Evolutionary conservation across 2,329 filamentous ascomycete species (phyloP).

Genomic region (Knoxdaviesia capensis): DNA sequence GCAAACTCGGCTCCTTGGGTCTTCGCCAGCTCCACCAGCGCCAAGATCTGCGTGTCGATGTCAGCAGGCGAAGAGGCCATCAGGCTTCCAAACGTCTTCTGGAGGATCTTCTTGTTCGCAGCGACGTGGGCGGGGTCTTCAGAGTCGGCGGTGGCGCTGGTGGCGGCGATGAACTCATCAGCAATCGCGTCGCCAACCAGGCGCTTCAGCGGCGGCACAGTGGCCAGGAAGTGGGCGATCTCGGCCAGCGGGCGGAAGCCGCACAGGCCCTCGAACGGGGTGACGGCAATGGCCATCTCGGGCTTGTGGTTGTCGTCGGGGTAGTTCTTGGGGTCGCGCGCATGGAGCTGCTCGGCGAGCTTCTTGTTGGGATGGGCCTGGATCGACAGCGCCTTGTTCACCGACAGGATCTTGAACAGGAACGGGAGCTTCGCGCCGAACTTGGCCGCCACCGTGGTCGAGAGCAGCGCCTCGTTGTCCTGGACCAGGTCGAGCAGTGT

Average conservation of each 20-base stretch:
- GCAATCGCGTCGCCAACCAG: slow-evolving; percentile 48
- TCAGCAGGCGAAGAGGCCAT: slow-evolving; percentile 52
- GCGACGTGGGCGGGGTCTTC: slow-evolving; percentile 23
- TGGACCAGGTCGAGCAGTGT: slow-evolving; percentile 72
- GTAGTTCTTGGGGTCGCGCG: slow-evolving; percentile 78
- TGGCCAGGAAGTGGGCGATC: slow-evolving; percentile 64
- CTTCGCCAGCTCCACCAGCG: slow-evolving; percentile 49
- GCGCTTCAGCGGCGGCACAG: slow-evolving; percentile 32
- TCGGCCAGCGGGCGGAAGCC: slow-evolving; percentile 80
- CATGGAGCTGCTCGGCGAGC: slow-evolving; percentile 68
- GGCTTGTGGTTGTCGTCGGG: slow-evolving; percentile 99
- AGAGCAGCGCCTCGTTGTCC: slow-evolving; percentile 71
- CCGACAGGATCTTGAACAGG: slow-evolving; percentile 92
- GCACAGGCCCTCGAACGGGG: slow-evolving; percentile 86
- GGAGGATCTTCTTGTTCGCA: slow-evolving; percentile 56
- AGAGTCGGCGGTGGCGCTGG: slow-evolving; percentile 22
- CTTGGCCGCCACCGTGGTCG: slow-evolving; percentile 46
- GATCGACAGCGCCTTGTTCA: slow-evolving; percentile 89
- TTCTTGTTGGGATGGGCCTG: slow-evolving; percentile 95
- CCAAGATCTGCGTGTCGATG: slow-evolving; percentile 24
- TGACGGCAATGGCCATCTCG: slow-evolving; percentile 97
- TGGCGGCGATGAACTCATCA: slow-evolving; percentile 27
- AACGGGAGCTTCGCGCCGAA: slow-evolving; percentile 79
- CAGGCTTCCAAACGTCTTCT: slow-evolving; percentile 53
- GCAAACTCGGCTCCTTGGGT: slow-evolving; percentile 55